phyloP scores from a whole-genome alignment of 192 early-diverging fungal genomes.

The Podila minutissima region DNA sequence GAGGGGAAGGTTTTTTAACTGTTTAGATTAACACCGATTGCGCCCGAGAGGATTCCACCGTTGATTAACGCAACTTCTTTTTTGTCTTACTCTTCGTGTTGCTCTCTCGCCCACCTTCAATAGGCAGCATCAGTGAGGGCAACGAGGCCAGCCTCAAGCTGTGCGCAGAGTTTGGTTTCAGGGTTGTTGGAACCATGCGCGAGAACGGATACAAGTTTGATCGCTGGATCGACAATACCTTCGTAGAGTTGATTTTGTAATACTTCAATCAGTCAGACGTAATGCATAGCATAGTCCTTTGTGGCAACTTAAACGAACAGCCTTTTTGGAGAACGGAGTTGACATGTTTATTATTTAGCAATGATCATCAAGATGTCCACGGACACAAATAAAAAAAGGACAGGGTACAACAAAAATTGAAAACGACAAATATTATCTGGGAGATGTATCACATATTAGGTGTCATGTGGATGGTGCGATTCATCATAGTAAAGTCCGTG shows the following conservation, averaged over 20 bases:
- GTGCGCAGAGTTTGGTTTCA: conserved; percentile 55
- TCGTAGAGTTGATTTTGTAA: conserved; percentile 54
- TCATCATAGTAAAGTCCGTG: background rate
- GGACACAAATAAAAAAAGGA: background rate
- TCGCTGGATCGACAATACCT: conserved; percentile 60
- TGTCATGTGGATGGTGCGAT: no score
- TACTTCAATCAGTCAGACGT: no score
- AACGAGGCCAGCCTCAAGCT: conserved; percentile 52
- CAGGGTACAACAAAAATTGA: background rate
- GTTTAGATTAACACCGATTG: no score
- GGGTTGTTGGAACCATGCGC: conserved; percentile 55
- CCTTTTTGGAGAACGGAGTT: no score
- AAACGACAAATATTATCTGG: background rate
- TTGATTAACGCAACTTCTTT: no score
- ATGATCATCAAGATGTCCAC: background rate
- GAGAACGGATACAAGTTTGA: conserved; percentile 69
- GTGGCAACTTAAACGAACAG: no score
- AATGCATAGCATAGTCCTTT: no score
- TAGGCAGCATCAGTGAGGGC: conserved; percentile 59
- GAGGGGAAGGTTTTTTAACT: no score
- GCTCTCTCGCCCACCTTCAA: background rate
- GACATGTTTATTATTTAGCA: no score
- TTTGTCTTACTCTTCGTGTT: background rate
- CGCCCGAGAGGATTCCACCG: no score
- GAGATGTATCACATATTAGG: no score